Conservation (phyloP, 2,329 filamentous ascomycete genomes). For the Penicillium concentricum region DNA sequence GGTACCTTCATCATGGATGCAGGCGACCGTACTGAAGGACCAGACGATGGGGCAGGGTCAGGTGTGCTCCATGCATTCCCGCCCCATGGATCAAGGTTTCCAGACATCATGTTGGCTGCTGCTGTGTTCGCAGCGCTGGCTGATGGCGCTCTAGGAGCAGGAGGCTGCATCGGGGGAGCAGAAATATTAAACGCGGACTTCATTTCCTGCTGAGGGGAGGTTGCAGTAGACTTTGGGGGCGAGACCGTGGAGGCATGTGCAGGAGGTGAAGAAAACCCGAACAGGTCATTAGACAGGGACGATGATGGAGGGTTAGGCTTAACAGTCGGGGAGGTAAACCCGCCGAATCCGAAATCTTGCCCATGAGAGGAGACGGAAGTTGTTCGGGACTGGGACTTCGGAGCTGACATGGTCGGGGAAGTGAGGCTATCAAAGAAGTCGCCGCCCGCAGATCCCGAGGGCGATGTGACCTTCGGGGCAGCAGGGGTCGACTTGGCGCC, state of each 20-base stretch:
- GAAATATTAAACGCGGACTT: slow-evolving; percentile 83
- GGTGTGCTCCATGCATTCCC: slow-evolving; percentile 76
- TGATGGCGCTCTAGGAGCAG: slow-evolving; percentile 43
- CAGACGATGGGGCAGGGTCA: slow-evolving; percentile 54
- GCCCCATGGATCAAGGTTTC: slow-evolving; percentile 74
- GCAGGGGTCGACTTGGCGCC: slow-evolving; percentile 45
- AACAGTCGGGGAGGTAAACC: slow-evolving; percentile 51
- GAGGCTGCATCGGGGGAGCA: slow-evolving; percentile 44
- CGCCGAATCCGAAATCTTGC: slow-evolving; percentile 66
- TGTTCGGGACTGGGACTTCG: slow-evolving; percentile 43
- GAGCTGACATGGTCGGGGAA: slow-evolving; percentile 57
- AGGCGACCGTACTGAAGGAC: slow-evolving; percentile 33
- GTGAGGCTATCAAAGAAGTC: slow-evolving; percentile 78
- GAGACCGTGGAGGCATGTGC: slow-evolving; percentile 43
- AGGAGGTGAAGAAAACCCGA: slow-evolving; percentile 65
- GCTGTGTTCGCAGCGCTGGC: slow-evolving; percentile 45
- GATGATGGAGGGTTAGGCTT: slow-evolving; percentile 49
- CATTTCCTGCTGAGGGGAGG: slow-evolving; percentile 42
- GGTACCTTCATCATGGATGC: slow-evolving; percentile 43
- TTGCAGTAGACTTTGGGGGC: slow-evolving; percentile 43
- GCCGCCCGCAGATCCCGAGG: slow-evolving; percentile 58
- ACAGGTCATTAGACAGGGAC: slow-evolving; percentile 71
- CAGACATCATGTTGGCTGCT: slow-evolving; percentile 40
- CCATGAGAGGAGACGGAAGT: slow-evolving; percentile 58
- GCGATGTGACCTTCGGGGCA: slow-evolving; percentile 49